Percentiles rank a stretch among this genome's conserved stretches.
Conservation (phyloP, 2,329 filamentous ascomycete genomes). For the Neocatenulostroma microsporum region DNA sequence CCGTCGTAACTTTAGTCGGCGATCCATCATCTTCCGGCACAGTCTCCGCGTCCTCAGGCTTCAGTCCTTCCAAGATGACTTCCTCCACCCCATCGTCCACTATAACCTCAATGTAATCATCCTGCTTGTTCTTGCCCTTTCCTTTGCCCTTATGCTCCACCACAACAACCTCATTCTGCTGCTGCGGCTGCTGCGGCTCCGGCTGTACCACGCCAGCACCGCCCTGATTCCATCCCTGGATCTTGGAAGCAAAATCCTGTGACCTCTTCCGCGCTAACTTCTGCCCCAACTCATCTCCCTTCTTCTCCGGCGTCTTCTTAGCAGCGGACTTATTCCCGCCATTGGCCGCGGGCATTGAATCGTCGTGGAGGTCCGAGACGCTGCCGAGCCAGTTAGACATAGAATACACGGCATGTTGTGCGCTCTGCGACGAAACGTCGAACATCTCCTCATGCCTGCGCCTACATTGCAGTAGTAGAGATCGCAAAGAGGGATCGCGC, state of each 20-base stretch:
- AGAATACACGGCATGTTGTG: slow-evolving; percentile 3
- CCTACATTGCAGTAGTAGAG: too few species aligned
- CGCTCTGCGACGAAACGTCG: slow-evolving; percentile 2
- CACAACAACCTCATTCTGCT: slow-evolving; percentile 23
- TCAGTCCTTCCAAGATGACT: slow-evolving; percentile 6
- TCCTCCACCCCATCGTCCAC: slow-evolving; percentile 11
- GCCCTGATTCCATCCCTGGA: slow-evolving; percentile 26
- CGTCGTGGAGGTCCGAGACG: slow-evolving; percentile 15
- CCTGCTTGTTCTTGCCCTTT: slow-evolving; percentile 1
- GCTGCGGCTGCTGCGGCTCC: too few species aligned
- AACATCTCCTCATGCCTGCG: too few species aligned
- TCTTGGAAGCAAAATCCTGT: slow-evolving; percentile 28
- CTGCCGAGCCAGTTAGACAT: slow-evolving; percentile 23
- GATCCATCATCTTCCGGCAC: slow-evolving; percentile 3
- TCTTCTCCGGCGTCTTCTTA: slow-evolving; percentile 25
- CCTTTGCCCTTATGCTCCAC: slow-evolving; percentile 7
- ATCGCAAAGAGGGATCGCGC: too few species aligned
- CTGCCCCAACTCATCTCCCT: slow-evolving; percentile 18
- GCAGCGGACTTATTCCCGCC: slow-evolving; percentile 10
- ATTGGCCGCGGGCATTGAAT: slow-evolving; percentile 25
- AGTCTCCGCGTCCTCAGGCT: too few species aligned
- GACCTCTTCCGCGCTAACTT: slow-evolving; percentile 23
- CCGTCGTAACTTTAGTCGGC: slow-evolving; percentile 1
- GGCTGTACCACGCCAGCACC: slow-evolving; percentile 23
- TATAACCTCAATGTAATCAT: slow-evolving; percentile 13